Base-by-base conservation (phyloP, 2,329 filamentous ascomycete genomes). In the Thielaviopsis punctulata region DNA sequence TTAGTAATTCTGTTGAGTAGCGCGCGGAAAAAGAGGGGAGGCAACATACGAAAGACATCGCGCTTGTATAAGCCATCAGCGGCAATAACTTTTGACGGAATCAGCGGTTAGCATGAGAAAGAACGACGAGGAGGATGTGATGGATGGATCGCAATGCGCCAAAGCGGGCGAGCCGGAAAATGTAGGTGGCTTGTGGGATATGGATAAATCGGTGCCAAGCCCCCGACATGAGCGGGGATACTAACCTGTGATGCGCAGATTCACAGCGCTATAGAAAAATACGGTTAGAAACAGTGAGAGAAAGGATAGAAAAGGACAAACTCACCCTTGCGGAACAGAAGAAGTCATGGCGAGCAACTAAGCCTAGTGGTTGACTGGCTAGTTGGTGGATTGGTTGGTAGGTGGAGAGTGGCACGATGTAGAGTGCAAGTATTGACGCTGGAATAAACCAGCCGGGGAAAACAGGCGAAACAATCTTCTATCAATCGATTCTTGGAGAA, bases 21-120 rank as follows among this genome's bases (percentile, higher is more conserved):
- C 19, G 25, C 45, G 18, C 23, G 50, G 36, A 19, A n/a, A 22
- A 12, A 12, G 39, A 24, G 18, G 24, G 12, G 44, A 48, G 48
- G 52, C 19, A 54, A 80, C 87, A 62, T 83, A 96, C 92, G 80
- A 70, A 98, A 96, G 56, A 98, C 89, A 86, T 98, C 92, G 69
- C 92, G 82, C 75, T 96, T 98, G 75, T 95, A 96, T 59, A 98
- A 76, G 56, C 92, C 92, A 75, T 98, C 92, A 61, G 92, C 92
- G 61, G 92, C 92, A 73, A 98, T 95, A 71, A 98, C 92, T 96
- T 66, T 60, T 61, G 56, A 57, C 48, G 57, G 54, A 64, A 36
- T 76, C 62, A 39, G 18, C 18, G 18, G 43, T 51, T 51, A 51
- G 36, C 33, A 30, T 24, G 8, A 39, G 41, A 45, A 18, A 24